These are phyloP conservation scores for Saccharomycopsis malanga DNA, from an alignment of 805 yeast species.

Conservation along the genomic window DNA sequence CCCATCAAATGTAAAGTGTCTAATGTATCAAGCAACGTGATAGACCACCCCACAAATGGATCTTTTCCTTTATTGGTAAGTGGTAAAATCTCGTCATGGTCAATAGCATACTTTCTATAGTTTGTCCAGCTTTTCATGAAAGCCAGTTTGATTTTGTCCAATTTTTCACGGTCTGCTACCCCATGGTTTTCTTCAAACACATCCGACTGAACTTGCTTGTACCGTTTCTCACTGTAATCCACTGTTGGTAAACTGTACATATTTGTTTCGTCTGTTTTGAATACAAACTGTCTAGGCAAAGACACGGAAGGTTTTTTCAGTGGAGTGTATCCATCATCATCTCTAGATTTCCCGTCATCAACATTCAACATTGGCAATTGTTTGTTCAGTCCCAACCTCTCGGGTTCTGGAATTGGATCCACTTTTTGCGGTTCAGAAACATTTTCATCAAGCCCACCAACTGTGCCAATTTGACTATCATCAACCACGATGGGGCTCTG, in stretches of 20 bases:
- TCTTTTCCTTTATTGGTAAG: constrained; percentile 30
- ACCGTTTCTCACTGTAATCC: constrained; percentile 17
- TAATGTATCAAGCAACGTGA: constrained; percentile 43
- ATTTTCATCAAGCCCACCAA: neutral
- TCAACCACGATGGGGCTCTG: neutral
- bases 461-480: neutral
- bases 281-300: constrained; percentile 13
- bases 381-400: no score
- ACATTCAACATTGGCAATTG: constrained; percentile 2
- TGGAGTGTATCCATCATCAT: neutral
- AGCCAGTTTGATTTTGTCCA: constrained; percentile 30
- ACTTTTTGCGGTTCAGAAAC: neutral
- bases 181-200: constrained; percentile 28
- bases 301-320: constrained; percentile 6
- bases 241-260: constrained; percentile 12
- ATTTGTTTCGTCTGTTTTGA: constrained; percentile 1
- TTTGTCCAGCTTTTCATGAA: constrained; percentile 39
- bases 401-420: neutral
- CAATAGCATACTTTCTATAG: constrained; percentile 38
- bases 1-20: constrained; percentile 46
- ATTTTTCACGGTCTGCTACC: constrained; percentile 25
- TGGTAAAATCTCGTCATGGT: constrained; percentile 41
- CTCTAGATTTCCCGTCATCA: constrained; percentile 5
- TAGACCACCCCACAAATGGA: constrained; percentile 45
- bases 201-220: constrained; percentile 28